A percentile compares a stretch with the other conserved stretches of the same genome.
These are phyloP conservation scores for Cardiospermum halicacabum DNA, from an alignment of 345 rosid genomes.

Conservation along the genomic window DNA sequence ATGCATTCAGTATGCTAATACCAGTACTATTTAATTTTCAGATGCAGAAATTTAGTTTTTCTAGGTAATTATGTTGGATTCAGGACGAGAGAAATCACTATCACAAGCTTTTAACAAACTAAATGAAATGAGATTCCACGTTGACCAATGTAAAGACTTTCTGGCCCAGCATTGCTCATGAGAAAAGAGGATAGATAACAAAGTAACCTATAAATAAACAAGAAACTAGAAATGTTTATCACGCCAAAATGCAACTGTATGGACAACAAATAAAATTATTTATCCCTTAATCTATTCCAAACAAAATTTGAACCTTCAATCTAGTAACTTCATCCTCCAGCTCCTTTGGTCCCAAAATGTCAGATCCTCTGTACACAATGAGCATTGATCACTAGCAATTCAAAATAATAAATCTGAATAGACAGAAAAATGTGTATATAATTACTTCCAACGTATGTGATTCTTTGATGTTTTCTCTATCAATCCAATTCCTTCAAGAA, in stretches of 20 bases:
- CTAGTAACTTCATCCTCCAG: conserved; percentile 38
- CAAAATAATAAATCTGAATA: not conserved
- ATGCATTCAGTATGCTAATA: not conserved
- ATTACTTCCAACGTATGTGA: conserved; percentile 76
- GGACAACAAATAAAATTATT: not conserved
- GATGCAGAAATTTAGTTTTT: not conserved
- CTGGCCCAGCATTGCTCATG: not conserved
- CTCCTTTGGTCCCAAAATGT: conserved; percentile 38
- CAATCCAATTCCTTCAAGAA: conserved; percentile 75
- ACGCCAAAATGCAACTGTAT: conserved; percentile 10
- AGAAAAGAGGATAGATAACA: not conserved
- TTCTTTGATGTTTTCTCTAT: conserved; percentile 83
- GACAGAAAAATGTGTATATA: conserved; percentile 8
- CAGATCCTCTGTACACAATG: conserved; percentile 47
- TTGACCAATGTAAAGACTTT: not conserved
- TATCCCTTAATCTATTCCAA: conserved; percentile 1
- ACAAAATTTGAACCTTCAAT: conserved; percentile 41
- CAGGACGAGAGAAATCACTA: not conserved
- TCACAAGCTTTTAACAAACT: not conserved
- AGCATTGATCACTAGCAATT: conserved; percentile 21
- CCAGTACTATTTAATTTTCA: not conserved
- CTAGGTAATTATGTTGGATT: not conserved
- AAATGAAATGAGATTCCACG: not conserved
- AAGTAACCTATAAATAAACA: conserved; percentile 4
- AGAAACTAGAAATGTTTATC: not conserved